Conservation (phyloP, 1,284 basidiomycete genomes). For the Coniferiporia sulphurascens region DNA sequence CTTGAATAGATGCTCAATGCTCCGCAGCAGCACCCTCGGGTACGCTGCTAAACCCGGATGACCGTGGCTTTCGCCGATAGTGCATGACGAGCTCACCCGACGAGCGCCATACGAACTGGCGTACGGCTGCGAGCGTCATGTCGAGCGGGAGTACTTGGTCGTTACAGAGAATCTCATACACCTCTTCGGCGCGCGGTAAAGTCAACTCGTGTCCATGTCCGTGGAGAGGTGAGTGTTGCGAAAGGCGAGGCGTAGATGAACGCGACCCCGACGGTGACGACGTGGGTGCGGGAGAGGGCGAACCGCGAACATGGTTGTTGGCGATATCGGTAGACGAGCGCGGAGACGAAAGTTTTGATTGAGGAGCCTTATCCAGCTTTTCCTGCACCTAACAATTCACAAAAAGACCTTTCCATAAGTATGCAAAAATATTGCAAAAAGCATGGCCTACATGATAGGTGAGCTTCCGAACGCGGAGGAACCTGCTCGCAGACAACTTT, state of each 20-base stretch:
- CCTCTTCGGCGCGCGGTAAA: constrained; percentile 55
- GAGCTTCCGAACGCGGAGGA: constrained; percentile 82
- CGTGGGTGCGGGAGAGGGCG: background rate
- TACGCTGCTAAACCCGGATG: background rate
- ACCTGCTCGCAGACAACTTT: constrained; percentile 83
- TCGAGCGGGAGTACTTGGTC: constrained; percentile 73
- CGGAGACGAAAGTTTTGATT: constrained; percentile 25
- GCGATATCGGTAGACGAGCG: constrained; percentile 41
- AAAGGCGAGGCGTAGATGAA: constrained; percentile 9
- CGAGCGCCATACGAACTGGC: constrained; percentile 84
- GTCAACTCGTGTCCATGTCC: constrained; percentile 21
- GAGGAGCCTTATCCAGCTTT: constrained; percentile 65
- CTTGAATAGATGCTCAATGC: too few relatives aligned
- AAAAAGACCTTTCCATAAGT: background rate
- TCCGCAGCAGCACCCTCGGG: background rate
- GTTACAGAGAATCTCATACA: constrained; percentile 87
- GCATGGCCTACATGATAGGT: constrained; percentile 63
- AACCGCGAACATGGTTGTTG: constrained; percentile 15
- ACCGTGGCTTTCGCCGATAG: constrained; percentile 56
- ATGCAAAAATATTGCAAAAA: background rate
- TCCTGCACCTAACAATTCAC: constrained; percentile 63
- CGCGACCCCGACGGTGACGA: constrained; percentile 7
- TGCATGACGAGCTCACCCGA: constrained; percentile 78
- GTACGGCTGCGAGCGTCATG: constrained; percentile 85
- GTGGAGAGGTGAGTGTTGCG: constrained; percentile 3